phyloP scores from a whole-genome alignment of 2,329 filamentous ascomycete genomes.

The Fusarium sp. region DNA sequence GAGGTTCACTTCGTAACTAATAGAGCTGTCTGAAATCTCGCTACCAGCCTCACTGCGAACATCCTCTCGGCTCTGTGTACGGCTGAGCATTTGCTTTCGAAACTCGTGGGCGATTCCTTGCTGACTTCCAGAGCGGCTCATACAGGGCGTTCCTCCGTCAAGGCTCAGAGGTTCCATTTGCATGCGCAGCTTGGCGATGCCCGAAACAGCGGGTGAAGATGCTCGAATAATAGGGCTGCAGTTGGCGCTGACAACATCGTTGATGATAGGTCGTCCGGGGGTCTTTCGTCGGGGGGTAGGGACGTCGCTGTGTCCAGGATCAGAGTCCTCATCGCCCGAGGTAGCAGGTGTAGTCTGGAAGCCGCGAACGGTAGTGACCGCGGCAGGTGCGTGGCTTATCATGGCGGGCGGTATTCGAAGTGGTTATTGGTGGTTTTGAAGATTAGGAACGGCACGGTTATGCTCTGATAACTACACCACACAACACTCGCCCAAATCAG shows the following conservation, averaged over 20 bases:
- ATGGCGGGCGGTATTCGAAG: conserved; percentile 50
- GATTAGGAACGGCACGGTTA: conserved; percentile 32
- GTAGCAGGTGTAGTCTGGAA: conserved; percentile 65
- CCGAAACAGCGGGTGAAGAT: conserved; percentile 69
- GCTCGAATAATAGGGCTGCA: conserved; percentile 70
- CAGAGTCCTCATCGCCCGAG: conserved; percentile 70
- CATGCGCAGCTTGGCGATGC: conserved; percentile 84
- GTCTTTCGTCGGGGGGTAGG: conserved; percentile 54
- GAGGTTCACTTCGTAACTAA: conserved; percentile 86
- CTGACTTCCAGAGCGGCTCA: conserved; percentile 64
- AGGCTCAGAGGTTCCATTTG: conserved; percentile 84
- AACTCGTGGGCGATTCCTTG: conserved; percentile 48
- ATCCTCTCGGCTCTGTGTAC: conserved; percentile 67
- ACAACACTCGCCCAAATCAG: conserved; percentile 31
- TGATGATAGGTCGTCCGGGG: conserved; percentile 57
- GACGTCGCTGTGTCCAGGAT: conserved; percentile 57
- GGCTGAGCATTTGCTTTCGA: conserved; percentile 68
- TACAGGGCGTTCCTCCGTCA: conserved; percentile 64
- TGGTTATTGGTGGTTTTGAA: conserved; percentile 6
- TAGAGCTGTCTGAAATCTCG: conserved; percentile 73
- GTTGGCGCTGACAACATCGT: conserved; percentile 71
- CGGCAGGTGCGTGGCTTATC: conserved; percentile 61
- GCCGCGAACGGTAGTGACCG: conserved; percentile 67
- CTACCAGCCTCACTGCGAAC: conserved; percentile 64
- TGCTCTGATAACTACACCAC: conserved; percentile 35